phyloP scores from a whole-genome alignment of 164 flowering plant species.

The Magnolia sinica region DNA sequence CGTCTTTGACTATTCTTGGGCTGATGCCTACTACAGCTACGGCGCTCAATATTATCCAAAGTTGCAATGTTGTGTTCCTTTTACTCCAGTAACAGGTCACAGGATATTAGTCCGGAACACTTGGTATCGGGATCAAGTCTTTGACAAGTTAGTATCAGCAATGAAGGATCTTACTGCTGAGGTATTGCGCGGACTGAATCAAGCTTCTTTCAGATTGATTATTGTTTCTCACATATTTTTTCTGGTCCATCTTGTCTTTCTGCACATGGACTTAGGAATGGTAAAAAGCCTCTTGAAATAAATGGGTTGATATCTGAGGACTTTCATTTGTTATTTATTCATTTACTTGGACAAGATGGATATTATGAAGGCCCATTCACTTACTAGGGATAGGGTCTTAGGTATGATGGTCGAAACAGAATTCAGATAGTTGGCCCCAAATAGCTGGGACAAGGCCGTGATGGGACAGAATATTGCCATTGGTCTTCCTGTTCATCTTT shows the following conservation, averaged over 20 bases:
- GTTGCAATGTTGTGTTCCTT: constrained; percentile 87
- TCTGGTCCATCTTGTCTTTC: neutral
- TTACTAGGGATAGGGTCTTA: no score
- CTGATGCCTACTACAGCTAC: constrained; percentile 79
- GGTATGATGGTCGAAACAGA: no score
- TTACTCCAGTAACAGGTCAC: constrained; percentile 93
- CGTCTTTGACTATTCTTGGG: constrained; percentile 97
- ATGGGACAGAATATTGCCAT: neutral
- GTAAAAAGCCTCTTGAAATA: neutral
- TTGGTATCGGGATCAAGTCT: constrained; percentile 63
- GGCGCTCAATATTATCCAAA: constrained; percentile 87
- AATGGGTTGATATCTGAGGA: constrained; percentile 4
- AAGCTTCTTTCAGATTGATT: neutral
- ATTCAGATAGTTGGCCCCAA: no score
- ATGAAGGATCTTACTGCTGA: constrained; percentile 65
- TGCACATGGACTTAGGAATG: neutral
- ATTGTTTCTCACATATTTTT: neutral
- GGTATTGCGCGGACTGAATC: constrained; percentile 34
- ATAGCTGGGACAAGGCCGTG: no score
- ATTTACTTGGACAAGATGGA: neutral
- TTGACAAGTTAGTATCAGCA: constrained; percentile 63
- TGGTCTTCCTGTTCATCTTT: neutral
- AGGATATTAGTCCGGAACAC: constrained; percentile 71
- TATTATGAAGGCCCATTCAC: no score
- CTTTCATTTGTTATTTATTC: neutral